Evolutionary conservation across 139 green algal genomes (phyloP).

Genomic region (Chara braunii): DNA sequence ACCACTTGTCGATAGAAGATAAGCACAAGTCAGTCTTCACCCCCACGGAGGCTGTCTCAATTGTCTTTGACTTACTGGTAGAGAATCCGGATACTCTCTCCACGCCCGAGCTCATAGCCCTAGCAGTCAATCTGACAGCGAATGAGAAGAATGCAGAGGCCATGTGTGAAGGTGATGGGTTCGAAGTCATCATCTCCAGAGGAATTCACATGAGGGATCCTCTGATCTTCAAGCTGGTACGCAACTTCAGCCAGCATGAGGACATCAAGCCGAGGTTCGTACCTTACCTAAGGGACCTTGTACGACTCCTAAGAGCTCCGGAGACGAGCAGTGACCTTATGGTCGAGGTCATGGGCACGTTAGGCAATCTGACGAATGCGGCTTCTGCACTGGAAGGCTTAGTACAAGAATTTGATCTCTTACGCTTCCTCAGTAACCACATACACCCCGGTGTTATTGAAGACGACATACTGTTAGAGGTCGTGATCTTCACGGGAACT

Average conservation of each 20-base stretch:
- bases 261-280: constrained; percentile 49
- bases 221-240: constrained; percentile 72
- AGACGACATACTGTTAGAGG: constrained; percentile 65
- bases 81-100: constrained; percentile 50
- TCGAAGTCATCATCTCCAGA: constrained; percentile 56
- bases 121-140: constrained; percentile 72
- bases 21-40: constrained; percentile 68
- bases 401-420: constrained; percentile 55
- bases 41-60: constrained; percentile 54
- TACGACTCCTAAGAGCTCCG: constrained; percentile 42
- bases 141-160: constrained; percentile 66
- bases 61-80: constrained; percentile 47
- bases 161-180: constrained; percentile 54
- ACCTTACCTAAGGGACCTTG: constrained; percentile 51
- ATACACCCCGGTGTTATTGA: constrained; percentile 48
- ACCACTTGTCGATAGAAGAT: constrained; percentile 75
- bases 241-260: constrained; percentile 53
- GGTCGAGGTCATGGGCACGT: constrained; percentile 56
- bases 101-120: constrained; percentile 69
- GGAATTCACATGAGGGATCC: constrained; percentile 53
- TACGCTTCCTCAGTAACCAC: constrained; percentile 54
- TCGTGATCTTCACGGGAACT: too few relatives aligned
- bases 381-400: constrained; percentile 59
- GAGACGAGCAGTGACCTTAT: constrained; percentile 16
- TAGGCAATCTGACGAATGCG: constrained; percentile 67